A percentile compares a stretch with the other conserved stretches of the same genome.
Evolutionary conservation across 2,329 filamentous ascomycete genomes (phyloP).

Genomic region (Sporothrix inflata): DNA sequence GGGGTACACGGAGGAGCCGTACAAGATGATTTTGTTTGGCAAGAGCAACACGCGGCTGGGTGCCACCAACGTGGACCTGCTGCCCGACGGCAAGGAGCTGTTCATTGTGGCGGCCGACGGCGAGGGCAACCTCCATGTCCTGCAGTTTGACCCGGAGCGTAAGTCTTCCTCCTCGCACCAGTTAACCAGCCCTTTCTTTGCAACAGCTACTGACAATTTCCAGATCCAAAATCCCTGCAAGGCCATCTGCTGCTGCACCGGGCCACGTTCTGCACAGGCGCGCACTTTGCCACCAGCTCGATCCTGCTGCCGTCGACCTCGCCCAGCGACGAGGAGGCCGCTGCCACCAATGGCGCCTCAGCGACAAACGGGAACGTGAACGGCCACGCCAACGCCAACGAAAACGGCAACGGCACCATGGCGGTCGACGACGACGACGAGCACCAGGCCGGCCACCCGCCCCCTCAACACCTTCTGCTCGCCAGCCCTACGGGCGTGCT

Average conservation of each 20-base stretch:
- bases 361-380: slow-evolving; percentile 5
- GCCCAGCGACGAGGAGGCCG: not conserved
- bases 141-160: slow-evolving; percentile 96
- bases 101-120: slow-evolving; percentile 82
- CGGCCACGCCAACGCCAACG: not conserved
- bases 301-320: slow-evolving; percentile 71
- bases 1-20: slow-evolving; percentile 95
- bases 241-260: slow-evolving; percentile 85
- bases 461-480: slow-evolving; percentile 32
- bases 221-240: slow-evolving; percentile 90
- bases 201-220: not conserved
- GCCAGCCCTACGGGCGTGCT: slow-evolving; percentile 67
- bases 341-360: not conserved
- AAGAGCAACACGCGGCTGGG: slow-evolving; percentile 81
- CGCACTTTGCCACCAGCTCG: slow-evolving; percentile 73
- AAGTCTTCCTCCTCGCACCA: slow-evolving; percentile 44
- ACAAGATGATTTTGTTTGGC: slow-evolving; percentile 90
- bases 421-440: slow-evolving; percentile 28
- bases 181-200: not conserved
- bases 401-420: slow-evolving; percentile 5
- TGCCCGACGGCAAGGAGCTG: slow-evolving; percentile 82
- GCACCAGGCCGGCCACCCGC: slow-evolving; percentile 41
- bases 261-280: slow-evolving; percentile 83
- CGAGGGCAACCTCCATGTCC: slow-evolving; percentile 81
- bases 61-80: slow-evolving; percentile 79